A percentile compares a stretch with the other conserved stretches of the same genome.
Conservation (phyloP, 768 basidiomycete species). For the Leucosporidium scottii region DNA sequence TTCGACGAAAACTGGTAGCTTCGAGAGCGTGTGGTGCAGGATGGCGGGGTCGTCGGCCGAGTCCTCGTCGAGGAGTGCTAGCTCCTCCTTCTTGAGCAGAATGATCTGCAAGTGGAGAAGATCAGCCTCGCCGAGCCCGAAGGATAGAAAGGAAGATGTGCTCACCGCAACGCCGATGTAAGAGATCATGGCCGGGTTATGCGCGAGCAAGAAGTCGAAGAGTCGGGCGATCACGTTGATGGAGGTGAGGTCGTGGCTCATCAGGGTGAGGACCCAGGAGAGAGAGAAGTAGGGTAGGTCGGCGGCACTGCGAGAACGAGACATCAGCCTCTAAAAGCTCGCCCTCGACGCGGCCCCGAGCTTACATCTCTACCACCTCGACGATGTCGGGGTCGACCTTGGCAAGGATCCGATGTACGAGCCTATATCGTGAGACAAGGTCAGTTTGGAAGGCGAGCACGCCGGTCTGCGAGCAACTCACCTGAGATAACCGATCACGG, state of each 20-base stretch:
- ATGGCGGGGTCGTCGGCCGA: conserved; percentile 42
- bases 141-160: neutral
- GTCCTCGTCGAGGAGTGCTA: conserved; percentile 36
- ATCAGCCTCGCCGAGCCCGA: neutral
- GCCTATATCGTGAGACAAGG: conserved; percentile 25
- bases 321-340: neutral
- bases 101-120: conserved; percentile 40
- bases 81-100: conserved; percentile 28
- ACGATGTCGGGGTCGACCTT: conserved; percentile 42
- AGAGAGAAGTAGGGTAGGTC: conserved; percentile 47
- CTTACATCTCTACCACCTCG: conserved; percentile 40
- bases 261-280: conserved; percentile 46
- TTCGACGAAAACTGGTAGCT: conserved; percentile 26
- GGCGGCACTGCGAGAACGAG: conserved; percentile 34
- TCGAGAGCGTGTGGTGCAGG: conserved; percentile 43
- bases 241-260: conserved; percentile 46
- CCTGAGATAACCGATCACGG: conserved; percentile 45
- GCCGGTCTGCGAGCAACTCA: conserved; percentile 18
- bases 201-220: conserved; percentile 46
- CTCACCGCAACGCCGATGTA: conserved; percentile 46
- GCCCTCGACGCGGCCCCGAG: neutral
- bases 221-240: conserved; percentile 42
- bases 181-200: conserved; percentile 45
- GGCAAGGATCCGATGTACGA: conserved; percentile 43
- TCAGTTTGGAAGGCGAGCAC: neutral